Base-by-base conservation (phyloP, 2,329 filamentous ascomycete genomes). In the Malbranchea zuffiana region DNA sequence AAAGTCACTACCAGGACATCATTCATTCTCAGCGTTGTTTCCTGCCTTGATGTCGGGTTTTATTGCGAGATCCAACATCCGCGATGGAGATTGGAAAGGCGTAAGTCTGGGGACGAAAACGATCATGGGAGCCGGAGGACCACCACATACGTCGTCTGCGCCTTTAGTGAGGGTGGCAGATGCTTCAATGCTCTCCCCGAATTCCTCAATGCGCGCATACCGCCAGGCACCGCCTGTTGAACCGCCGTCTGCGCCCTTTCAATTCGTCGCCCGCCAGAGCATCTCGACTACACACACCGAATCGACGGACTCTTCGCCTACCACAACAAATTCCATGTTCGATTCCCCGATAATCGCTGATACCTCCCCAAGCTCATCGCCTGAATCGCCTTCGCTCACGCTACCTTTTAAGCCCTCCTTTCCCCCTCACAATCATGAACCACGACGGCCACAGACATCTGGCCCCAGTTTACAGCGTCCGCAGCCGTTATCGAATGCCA, bases 281-380 rank as follows among this genome's bases (percentile, higher is more conserved):
- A 49, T 65, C 25, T 65, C 62, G 7, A 53, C 58, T 35, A 54
- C 54, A n/a, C n/a, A n/a, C n/a, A 83, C 82, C 11, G 84, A 83
- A 46, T 96, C 90, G 1, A 83, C 83, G 27, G 87, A 94, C 53
- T 94, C 88, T 15, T 96, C 88, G 6, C 90, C 90, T 1, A 96
- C 88, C 5, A 95, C 87, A 3, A 94, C 88, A 2, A 74, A 90
- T 33, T 94, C 86, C 4, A 94, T 85, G 13, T 84, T 88, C 45
- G 88, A 94, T 62, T 92, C 87, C 4, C 88, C 85, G 6, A 83
- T 85, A 19, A 71, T 90, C 32, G 87, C 87, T 19, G 88, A 96
- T 50, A 80, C 84, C 5, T 95, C 88, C 4, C 86, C 90, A 3
- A 88, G 81, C 35, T 85, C 87, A 15, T 95, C 88, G 1, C 88